Percentiles rank a stretch among this genome's conserved stretches.
These are phyloP conservation scores for Epichloe hybrida DNA, from an alignment of 2,329 filamentous ascomycete species.

Conservation along the genomic window DNA sequence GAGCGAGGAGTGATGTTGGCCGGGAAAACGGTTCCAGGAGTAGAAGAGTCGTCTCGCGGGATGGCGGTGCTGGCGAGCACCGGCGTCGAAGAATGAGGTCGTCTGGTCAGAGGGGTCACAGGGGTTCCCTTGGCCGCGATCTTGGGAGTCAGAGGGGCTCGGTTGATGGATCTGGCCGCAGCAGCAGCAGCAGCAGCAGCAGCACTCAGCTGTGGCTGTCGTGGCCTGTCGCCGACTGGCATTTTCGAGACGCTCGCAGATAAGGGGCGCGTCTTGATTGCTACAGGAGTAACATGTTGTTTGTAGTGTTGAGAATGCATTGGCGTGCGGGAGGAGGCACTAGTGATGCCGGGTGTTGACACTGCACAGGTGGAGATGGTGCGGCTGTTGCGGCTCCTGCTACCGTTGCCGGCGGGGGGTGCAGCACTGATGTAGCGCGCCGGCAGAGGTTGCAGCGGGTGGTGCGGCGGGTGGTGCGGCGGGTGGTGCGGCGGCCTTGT, in stretches of 20 bases:
- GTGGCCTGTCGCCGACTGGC: constrained; percentile 42
- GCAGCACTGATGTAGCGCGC: background rate
- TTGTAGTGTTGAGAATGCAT: background rate
- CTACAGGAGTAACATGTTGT: constrained; percentile 2
- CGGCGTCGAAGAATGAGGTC: constrained; percentile 12
- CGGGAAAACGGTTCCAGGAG: constrained; percentile 42
- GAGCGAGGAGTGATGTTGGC: constrained; percentile 68
- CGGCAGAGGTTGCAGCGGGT: background rate
- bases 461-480: no score
- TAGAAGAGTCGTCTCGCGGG: constrained; percentile 34
- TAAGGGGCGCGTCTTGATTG: constrained; percentile 1
- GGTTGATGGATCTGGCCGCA: constrained; percentile 38
- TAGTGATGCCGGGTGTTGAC: background rate
- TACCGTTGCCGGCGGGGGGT: background rate
- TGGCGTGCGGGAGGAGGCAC: background rate
- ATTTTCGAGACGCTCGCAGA: constrained; percentile 16
- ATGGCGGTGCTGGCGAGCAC: constrained; percentile 9
- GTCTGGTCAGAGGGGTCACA: constrained; percentile 27
- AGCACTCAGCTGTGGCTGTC: constrained; percentile 52
- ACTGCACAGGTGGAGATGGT: background rate
- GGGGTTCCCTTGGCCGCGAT: constrained; percentile 31
- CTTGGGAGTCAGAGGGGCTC: constrained; percentile 41
- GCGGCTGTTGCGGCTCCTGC: background rate
- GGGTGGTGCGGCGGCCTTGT: background rate
- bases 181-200: constrained; percentile 38